These are phyloP conservation scores for Solanum infundibuliforme DNA, from an alignment of 257 asterid genomes.

Conservation along the genomic window DNA sequence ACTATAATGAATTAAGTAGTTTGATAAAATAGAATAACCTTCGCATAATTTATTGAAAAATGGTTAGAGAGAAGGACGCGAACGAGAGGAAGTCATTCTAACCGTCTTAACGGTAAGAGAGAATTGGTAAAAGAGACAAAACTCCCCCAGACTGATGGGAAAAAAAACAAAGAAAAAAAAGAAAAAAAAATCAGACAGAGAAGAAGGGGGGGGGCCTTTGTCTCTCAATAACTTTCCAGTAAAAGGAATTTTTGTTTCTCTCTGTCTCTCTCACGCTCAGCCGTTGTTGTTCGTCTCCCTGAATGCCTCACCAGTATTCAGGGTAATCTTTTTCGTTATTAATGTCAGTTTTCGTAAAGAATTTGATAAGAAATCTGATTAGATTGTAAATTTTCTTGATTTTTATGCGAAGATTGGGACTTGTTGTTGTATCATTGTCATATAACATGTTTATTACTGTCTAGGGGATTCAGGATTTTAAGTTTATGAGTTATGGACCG, in stretches of 20 bases:
- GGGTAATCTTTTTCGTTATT: constrained; percentile 30
- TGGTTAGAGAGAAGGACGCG: not conserved
- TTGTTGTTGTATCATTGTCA: not conserved
- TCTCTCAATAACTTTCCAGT: constrained; percentile 50
- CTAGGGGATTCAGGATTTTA: not conserved
- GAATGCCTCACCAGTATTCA: constrained; percentile 99
- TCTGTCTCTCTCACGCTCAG: constrained; percentile 66
- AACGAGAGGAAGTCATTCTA: not conserved
- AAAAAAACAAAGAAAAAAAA: not conserved
- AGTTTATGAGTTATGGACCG: not conserved
- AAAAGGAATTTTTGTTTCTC: constrained; percentile 48
- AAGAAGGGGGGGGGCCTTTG: constrained; percentile 25
- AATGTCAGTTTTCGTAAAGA: not conserved
- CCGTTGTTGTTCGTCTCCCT: constrained; percentile 87
- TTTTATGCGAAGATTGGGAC: not conserved
- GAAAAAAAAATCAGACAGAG: not conserved
- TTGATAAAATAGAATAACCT: not conserved
- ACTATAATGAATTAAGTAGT: not conserved
- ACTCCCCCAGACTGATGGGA: not conserved
- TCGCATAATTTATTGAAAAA: not conserved
- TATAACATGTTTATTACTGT: not conserved
- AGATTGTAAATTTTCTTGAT: not conserved
- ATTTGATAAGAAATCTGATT: not conserved
- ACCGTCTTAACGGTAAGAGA: not conserved
- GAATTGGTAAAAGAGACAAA: not conserved